Percentiles rank a stretch among this genome's conserved stretches.
These are phyloP conservation scores for Beauveria caledonica DNA, from an alignment of 2,329 filamentous ascomycete genomes.

Conservation along the genomic window DNA sequence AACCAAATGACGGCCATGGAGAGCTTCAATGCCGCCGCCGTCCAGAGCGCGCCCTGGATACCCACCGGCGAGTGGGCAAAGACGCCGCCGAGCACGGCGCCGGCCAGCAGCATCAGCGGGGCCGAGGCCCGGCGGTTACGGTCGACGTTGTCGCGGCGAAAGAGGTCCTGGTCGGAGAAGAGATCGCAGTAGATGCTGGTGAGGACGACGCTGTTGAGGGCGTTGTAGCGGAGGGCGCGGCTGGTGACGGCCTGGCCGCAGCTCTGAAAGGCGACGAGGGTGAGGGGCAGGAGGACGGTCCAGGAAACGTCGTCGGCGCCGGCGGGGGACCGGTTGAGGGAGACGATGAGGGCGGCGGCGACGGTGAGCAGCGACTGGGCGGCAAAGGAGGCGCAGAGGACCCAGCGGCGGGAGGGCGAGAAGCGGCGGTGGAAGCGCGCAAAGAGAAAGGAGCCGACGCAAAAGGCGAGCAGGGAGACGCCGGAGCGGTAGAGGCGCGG, in stretches of 20 bases:
- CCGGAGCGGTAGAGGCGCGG: constrained; percentile 47
- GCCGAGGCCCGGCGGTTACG: constrained; percentile 43
- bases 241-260: constrained; percentile 72
- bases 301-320: constrained; percentile 41
- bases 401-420: constrained; percentile 54
- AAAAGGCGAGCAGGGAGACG: constrained; percentile 63
- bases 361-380: constrained; percentile 43
- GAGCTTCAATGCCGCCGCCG: constrained; percentile 49
- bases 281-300: constrained; percentile 58
- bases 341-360: constrained; percentile 46
- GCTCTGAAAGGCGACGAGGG: constrained; percentile 66
- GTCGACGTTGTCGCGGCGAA: constrained; percentile 37
- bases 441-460: constrained; percentile 64
- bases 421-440: constrained; percentile 57
- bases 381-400: constrained; percentile 51
- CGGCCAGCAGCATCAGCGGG: constrained; percentile 39
- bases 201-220: constrained; percentile 68
- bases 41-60: constrained; percentile 49
- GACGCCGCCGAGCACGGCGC: constrained; percentile 42
- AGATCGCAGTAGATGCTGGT: constrained; percentile 78
- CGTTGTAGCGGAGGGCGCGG: constrained; percentile 58
- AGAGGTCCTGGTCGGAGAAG: constrained; percentile 54
- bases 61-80: constrained; percentile 41
- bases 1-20: constrained; percentile 50
- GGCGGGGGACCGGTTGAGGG: constrained; percentile 32